Evolutionary conservation across 2,329 filamentous ascomycete genomes (phyloP).

Genomic region (Phaeosphaeria sp.): DNA sequence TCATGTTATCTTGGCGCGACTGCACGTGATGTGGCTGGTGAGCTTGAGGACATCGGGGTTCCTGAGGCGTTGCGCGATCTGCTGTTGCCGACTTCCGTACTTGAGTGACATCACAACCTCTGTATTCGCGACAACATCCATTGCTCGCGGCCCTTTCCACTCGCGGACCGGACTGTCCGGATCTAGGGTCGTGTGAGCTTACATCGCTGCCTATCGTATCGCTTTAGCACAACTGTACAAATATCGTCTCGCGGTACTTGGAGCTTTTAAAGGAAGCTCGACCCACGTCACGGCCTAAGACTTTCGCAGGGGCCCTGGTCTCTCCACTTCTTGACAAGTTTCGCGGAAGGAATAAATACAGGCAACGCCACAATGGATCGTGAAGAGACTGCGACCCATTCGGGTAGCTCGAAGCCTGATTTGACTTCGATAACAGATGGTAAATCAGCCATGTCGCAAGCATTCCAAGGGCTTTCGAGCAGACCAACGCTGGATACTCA

Average conservation of each 20-base stretch:
- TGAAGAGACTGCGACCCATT: constrained; percentile 5
- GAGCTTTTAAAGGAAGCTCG: constrained; percentile 4
- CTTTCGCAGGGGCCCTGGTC: constrained; percentile 6
- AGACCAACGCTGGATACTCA: constrained; percentile 21
- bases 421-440: constrained; percentile 20
- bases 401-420: constrained; percentile 11
- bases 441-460: constrained; percentile 33
- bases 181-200: constrained; percentile 13
- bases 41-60: not conserved
- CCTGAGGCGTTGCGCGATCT: constrained; percentile 1
- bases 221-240: not conserved
- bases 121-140: not conserved
- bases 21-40: constrained; percentile 13
- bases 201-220: not conserved
- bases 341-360: not conserved
- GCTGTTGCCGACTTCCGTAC: not conserved
- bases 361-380: constrained; percentile 11
- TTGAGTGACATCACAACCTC: not conserved
- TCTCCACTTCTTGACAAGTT: constrained; percentile 6
- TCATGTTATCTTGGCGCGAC: not conserved
- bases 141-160: constrained; percentile 1
- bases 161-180: constrained; percentile 10
- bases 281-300: constrained; percentile 19
- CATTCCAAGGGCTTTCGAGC: constrained; percentile 35
- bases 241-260: constrained; percentile 12